Evolutionary conservation across 2,329 filamentous ascomycete genomes (phyloP), one percentile per base, ranked within the genome.

Genomic region (Geosmithia morbida): DNA sequence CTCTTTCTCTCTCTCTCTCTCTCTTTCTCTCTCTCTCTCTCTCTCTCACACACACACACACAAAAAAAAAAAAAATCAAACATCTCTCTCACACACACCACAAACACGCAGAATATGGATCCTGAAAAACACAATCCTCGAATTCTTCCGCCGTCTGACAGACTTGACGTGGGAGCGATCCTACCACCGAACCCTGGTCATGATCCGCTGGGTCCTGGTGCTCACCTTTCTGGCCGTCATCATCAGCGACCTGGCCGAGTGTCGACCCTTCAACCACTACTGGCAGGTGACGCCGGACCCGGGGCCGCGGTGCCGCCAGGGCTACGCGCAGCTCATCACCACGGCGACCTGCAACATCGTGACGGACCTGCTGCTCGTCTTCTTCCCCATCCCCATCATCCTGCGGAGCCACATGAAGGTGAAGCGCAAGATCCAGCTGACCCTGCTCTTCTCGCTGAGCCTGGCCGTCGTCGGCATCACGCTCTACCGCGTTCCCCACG

Each of bases 371-470:
- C 69, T 96, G 0, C 78, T 98, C 10, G 80, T 97, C 53, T 72
- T 84, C 47, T 95, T 95, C 53, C 92, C 92, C 0, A 84, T 96
- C 22, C 85, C 89, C 0, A 86, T 97, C 55, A 88, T 97, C 50
- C 62, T 94, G 33, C 74, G 75, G 46, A 92, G 87, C 44, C 73
- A 79, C 13, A 90, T 96, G 79, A 70, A 74, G 0, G 55, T 82
- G 18, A 86, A 82, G 61, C 81, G 85, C 53, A 96, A 95, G 64
- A 53, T 88, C 11, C 85, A 86, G 51, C 79, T 97, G 13, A 77
- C 84, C 7, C 60, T 83, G 2, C 74, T 97, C 14, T 97, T 97
- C 66, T 87, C 84, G 3, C 70, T 94, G 46, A 94, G 87, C n/a
- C 61, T 92, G 44, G 72, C 83, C 48, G 79, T 94, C 7, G 83